Conservation (phyloP, 2,329 filamentous ascomycete genomes). For the Alternaria dauci region DNA sequence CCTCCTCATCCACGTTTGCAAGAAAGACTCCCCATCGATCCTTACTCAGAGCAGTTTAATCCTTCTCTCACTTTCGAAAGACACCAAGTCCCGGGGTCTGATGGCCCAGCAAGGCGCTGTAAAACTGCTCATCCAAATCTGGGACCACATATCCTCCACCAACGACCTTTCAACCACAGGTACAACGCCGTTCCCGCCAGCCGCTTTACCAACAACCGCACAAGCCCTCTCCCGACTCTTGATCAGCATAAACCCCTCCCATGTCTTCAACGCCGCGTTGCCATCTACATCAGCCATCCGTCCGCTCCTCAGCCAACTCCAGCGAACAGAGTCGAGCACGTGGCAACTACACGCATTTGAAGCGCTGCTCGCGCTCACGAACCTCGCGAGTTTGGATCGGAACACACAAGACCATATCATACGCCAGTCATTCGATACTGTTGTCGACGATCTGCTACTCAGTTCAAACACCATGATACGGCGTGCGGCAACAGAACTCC, state of each 20-base stretch:
- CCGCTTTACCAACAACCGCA: constrained; percentile 65
- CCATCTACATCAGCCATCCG: constrained; percentile 80
- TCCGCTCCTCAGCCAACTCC: constrained; percentile 78
- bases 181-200: constrained; percentile 41
- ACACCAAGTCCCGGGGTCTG: constrained; percentile 75
- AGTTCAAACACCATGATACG: constrained; percentile 77
- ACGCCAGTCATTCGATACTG: constrained; percentile 73
- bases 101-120: constrained; percentile 95
- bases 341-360: constrained; percentile 92
- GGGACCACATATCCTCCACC: constrained; percentile 62
- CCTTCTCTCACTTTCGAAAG: constrained; percentile 77
- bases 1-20: constrained; percentile 78
- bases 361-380: constrained; percentile 88
- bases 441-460: constrained; percentile 81
- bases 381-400: constrained; percentile 80
- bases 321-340: constrained; percentile 62
- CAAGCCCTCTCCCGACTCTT: constrained; percentile 86
- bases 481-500: constrained; percentile 84
- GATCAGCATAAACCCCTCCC: constrained; percentile 83
- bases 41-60: constrained; percentile 78
- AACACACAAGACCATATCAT: constrained; percentile 73
- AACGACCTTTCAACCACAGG: constrained; percentile 55
- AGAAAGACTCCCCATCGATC: constrained; percentile 74
- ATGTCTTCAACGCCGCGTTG: constrained; percentile 82
- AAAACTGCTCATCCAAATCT: constrained; percentile 78